Evolutionary conservation across 2,329 filamentous ascomycete genomes (phyloP).

Genomic region (Arachnomyces sp.): DNA sequence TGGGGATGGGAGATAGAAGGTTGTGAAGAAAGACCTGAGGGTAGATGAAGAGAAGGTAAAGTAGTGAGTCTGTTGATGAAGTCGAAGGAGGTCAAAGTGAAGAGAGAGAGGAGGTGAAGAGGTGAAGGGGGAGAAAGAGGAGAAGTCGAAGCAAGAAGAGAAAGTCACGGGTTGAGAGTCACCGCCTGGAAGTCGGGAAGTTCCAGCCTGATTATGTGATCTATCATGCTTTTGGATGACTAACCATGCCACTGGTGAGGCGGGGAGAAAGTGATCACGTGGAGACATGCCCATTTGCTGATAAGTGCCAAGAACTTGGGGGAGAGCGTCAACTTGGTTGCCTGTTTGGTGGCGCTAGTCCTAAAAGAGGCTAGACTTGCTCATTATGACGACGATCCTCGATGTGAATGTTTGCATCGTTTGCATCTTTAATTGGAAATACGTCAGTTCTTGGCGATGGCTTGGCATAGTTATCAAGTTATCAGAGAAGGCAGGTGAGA

Average conservation of each 20-base stretch:
- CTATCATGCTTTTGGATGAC: no score
- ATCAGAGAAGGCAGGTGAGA: no score
- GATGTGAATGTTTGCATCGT: no score
- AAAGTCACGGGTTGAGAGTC: slow-evolving; percentile 9
- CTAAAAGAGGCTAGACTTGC: no score
- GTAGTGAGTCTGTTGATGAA: slow-evolving; percentile 8
- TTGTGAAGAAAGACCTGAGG: slow-evolving; percentile 11
- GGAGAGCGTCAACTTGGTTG: not conserved
- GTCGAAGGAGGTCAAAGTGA: slow-evolving; percentile 12
- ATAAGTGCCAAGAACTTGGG: not conserved
- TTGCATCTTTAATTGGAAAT: no score
- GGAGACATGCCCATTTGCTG: not conserved
- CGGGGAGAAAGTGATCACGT: not conserved
- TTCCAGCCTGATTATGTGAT: slow-evolving; percentile 5
- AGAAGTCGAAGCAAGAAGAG: slow-evolving; percentile 12
- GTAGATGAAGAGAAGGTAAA: slow-evolving; percentile 7
- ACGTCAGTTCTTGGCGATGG: no score
- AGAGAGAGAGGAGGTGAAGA: slow-evolving; percentile 11
- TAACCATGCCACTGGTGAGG: no score
- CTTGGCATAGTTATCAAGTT: no score
- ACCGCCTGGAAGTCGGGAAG: not conserved
- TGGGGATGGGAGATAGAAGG: slow-evolving; percentile 6
- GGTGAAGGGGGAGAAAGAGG: slow-evolving; percentile 14
- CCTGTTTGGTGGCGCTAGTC: no score
- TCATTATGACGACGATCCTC: no score